phyloP scores from a whole-genome alignment of 2,329 filamentous ascomycete genomes.

The Aureobasidium sp. region DNA sequence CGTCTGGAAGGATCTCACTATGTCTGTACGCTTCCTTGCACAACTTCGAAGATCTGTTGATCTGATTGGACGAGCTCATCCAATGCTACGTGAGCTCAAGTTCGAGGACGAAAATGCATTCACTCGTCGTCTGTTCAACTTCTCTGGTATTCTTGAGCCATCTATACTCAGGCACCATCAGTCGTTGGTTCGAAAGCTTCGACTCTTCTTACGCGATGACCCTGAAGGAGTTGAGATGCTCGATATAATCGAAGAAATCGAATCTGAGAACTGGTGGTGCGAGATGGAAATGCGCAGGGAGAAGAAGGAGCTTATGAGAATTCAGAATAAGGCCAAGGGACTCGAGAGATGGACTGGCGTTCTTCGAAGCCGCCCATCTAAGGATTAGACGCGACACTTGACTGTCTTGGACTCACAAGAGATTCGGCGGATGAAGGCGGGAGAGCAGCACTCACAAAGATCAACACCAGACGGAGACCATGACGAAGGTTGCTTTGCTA shows the following conservation, averaged over 20 bases:
- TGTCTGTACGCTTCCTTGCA: neutral
- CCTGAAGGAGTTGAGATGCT: neutral
- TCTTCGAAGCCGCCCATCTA: neutral
- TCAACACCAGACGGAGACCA: neutral
- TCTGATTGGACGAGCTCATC: neutral
- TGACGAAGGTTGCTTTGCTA: neutral
- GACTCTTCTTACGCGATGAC: neutral
- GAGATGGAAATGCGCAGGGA: neutral
- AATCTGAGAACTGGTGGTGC: neutral
- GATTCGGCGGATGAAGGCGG: neutral
- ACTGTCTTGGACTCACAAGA: neutral
- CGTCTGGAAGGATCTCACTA: fast-evolving
- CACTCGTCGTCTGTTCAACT: neutral
- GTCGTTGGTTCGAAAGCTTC: neutral
- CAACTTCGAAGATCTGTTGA: neutral
- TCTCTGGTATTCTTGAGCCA: neutral
- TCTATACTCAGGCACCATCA: neutral
- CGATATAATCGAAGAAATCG: neutral
- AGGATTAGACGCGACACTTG: neutral
- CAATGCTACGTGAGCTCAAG: neutral
- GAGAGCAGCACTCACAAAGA: neutral
- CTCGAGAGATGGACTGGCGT: neutral
- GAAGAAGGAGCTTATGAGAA: neutral
- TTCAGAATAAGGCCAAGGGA: neutral
- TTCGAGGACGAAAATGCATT: neutral